phyloP scores from a whole-genome alignment of 768 basidiomycete genomes.

The Leccinum imitatum region DNA sequence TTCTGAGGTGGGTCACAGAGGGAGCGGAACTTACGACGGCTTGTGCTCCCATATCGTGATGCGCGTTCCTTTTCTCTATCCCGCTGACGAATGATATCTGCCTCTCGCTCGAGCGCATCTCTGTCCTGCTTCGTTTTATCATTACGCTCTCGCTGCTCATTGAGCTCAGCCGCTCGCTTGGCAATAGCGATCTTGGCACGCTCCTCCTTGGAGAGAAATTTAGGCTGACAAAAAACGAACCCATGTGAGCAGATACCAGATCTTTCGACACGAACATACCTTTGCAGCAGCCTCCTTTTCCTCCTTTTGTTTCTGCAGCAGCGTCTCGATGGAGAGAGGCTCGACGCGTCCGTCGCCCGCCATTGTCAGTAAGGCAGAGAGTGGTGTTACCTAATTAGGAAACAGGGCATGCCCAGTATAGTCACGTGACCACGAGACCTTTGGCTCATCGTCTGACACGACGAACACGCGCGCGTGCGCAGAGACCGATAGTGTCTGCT shows the following conservation, averaged over 20 bases:
- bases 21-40: slow-evolving; percentile 29
- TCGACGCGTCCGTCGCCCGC: slow-evolving; percentile 42
- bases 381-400: slow-evolving; percentile 14
- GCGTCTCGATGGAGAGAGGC: slow-evolving; percentile 85
- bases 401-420: neutral
- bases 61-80: slow-evolving; percentile 40
- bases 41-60: slow-evolving; percentile 40
- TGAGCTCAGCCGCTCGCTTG: slow-evolving; percentile 82
- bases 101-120: slow-evolving; percentile 72
- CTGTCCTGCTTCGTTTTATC: slow-evolving; percentile 61
- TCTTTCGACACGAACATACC: slow-evolving; percentile 41
- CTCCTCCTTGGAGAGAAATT: slow-evolving; percentile 91
- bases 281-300: slow-evolving; percentile 91
- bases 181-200: slow-evolving; percentile 86
- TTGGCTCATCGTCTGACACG: slow-evolving; percentile 24
- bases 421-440: slow-evolving; percentile 17
- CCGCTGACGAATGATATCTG: slow-evolving; percentile 61
- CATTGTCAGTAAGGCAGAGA: slow-evolving; percentile 41
- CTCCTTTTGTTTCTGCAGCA: slow-evolving; percentile 82
- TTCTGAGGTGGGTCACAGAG: neutral
- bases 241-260: slow-evolving; percentile 1
- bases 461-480: slow-evolving; percentile 14
- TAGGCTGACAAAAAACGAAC: slow-evolving; percentile 66
- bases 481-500: slow-evolving; percentile 4
- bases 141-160: slow-evolving; percentile 64